Evolutionary conservation across 768 basidiomycete genomes (phyloP).

Genomic region (Termitomyces sp.): DNA sequence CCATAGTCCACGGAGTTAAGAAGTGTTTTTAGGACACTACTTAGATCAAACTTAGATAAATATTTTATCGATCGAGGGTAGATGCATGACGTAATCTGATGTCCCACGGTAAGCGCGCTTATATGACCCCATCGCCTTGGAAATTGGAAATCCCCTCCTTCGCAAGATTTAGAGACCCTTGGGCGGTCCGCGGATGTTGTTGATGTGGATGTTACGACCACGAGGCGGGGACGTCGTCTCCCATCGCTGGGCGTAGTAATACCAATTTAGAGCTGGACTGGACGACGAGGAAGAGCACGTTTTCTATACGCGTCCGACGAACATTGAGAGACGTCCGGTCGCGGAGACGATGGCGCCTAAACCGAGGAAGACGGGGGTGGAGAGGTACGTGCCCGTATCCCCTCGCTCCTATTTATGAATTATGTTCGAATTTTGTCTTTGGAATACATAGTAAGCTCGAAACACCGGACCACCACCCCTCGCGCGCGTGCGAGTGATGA

Average conservation of each 20-base stretch:
- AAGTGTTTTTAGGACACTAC: too few species aligned
- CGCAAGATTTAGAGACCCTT: too few species aligned
- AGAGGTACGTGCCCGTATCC: slow-evolving; percentile 44
- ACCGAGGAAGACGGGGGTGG: slow-evolving; percentile 60
- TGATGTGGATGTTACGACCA: slow-evolving; percentile 40
- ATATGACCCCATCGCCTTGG: too few species aligned
- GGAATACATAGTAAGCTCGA: slow-evolving; percentile 74
- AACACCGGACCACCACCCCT: slow-evolving; percentile 47
- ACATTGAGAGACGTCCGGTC: slow-evolving; percentile 36
- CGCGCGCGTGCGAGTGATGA: slow-evolving; percentile 64
- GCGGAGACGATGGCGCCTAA: slow-evolving; percentile 67
- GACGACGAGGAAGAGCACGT: slow-evolving; percentile 4
- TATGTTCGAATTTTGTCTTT: too few species aligned
- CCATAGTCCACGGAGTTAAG: too few species aligned
- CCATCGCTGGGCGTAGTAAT: slow-evolving; percentile 32
- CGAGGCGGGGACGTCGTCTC: slow-evolving; percentile 38
- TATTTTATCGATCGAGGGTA: too few species aligned
- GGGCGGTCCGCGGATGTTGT: slow-evolving; percentile 25
- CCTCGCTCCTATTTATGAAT: too few species aligned
- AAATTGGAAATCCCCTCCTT: too few species aligned
- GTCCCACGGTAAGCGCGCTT: too few species aligned
- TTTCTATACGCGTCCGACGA: slow-evolving; percentile 21
- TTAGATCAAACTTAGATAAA: too few species aligned
- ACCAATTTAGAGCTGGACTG: slow-evolving; percentile 22
- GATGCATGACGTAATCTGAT: too few species aligned